These are phyloP conservation scores for Phytophthora idaei DNA, from an alignment of 352 stramenopile species.

Conservation along the genomic window DNA sequence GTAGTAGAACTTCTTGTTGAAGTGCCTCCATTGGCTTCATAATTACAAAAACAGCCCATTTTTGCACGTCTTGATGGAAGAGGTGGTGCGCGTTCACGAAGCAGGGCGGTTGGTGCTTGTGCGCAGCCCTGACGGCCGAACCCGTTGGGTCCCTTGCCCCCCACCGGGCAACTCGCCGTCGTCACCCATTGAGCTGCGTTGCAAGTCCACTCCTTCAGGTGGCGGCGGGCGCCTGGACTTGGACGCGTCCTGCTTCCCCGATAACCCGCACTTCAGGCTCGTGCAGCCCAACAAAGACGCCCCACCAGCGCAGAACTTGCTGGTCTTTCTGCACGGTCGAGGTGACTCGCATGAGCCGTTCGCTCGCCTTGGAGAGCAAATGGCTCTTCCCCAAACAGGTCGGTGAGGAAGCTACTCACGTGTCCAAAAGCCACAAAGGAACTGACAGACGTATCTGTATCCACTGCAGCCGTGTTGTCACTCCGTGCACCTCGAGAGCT, in stretches of 20 bases:
- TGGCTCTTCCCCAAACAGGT: conserved; percentile 76
- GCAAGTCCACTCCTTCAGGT: conserved; percentile 4
- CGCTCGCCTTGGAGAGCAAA: conserved; percentile 48
- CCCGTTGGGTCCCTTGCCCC: conserved; percentile 29
- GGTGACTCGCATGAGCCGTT: conserved; percentile 66
- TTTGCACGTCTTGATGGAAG: neutral
- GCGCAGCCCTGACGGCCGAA: conserved; percentile 17
- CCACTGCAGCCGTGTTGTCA: conserved; percentile 42
- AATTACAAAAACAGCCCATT: neutral
- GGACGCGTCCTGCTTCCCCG: conserved; percentile 26
- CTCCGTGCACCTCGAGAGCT: conserved; percentile 60
- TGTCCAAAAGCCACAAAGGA: neutral
- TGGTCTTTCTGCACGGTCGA: conserved; percentile 68
- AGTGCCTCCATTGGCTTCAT: neutral
- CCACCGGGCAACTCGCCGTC: conserved; percentile 3
- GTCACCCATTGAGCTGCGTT: conserved; percentile 21
- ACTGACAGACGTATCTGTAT: conserved; percentile 1
- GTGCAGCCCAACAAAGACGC: conserved; percentile 23
- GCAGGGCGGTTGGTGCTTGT: conserved; percentile 38
- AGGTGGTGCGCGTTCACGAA: conserved; percentile 33
- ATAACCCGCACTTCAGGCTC: conserved; percentile 33
- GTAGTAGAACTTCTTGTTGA: no score
- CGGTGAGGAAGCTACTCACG: neutral
- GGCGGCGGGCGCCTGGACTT: conserved; percentile 31
- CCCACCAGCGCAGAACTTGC: conserved; percentile 52